Conservation (phyloP, 1,284 basidiomycete species). For the Inonotus hispidus region DNA sequence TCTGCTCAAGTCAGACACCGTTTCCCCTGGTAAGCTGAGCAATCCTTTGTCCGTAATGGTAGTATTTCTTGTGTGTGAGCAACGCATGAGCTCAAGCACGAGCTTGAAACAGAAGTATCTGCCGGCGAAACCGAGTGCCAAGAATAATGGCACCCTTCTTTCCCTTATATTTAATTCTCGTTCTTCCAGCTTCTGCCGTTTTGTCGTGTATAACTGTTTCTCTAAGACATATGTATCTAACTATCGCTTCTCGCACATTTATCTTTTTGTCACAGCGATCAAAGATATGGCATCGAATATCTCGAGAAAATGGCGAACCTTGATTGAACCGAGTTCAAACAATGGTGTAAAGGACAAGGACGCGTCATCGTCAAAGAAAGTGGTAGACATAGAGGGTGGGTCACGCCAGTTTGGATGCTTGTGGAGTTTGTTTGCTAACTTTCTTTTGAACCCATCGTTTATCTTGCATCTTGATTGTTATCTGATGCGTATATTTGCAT, state of each 20-base stretch:
- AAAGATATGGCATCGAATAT: constrained; percentile 85
- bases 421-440: constrained; percentile 3
- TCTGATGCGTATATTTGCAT: background rate
- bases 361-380: constrained; percentile 28
- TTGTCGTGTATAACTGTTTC: constrained; percentile 20
- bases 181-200: background rate
- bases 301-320: constrained; percentile 71
- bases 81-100: background rate
- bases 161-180: constrained; percentile 8
- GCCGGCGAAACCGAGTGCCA: background rate
- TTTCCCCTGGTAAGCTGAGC: constrained; percentile 7
- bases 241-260: constrained; percentile 34
- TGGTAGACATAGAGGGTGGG: constrained; percentile 59
- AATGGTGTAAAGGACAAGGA: constrained; percentile 24
- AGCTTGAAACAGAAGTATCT: background rate
- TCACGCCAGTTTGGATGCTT: constrained; percentile 43
- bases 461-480: background rate
- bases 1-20: constrained; percentile 28
- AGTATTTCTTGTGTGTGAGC: background rate
- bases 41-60: background rate
- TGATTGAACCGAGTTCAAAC: constrained; percentile 36
- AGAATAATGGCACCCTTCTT: background rate
- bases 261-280: constrained; percentile 50
- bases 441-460: constrained; percentile 10
- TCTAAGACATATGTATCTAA: constrained; percentile 66